Base-by-base conservation (phyloP, 2,329 filamentous ascomycete genomes). In the Aspergillus bombycis region DNA sequence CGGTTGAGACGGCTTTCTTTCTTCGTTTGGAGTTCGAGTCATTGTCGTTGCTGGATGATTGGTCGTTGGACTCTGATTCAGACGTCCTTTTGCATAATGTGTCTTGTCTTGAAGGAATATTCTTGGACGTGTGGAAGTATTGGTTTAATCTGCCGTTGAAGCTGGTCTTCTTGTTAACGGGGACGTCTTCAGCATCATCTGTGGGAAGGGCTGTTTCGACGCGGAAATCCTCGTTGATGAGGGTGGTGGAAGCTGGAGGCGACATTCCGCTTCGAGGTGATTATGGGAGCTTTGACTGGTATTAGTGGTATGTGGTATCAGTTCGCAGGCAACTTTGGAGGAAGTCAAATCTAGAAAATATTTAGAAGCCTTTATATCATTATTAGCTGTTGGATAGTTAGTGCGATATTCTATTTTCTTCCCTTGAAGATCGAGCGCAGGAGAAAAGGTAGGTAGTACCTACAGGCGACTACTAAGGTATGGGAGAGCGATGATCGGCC, bases 111-210 rank as follows among this genome's bases (percentile, higher is more conserved):
- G 61, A 60, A 55, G 60, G 12, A 28, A 43, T 50, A 6, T 57
- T 57, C 26, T 60, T 57, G 36, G 66, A 61, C 0, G 61, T 53
- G 60, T 79, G 75, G 1, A 77, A 64, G 50, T 72, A 80, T 65
- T 74, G 71, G 36, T 74, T 73, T 9, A 80, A 66, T 19, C 63
- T 67, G 16, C 78, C 78, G 50, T 78, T 71, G 63, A 80, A 80
- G 53, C 70, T 77, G 58, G 74, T 74, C 4, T 64, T 64, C 45
- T 70, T 74, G 65, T 77, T 74, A 58, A 78, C 71, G 16, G 76
- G 75, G 10, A 75, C 69, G 57, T 75, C 71, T 1, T 72, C 61
- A 41, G 19, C 1, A 4, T 65, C 55, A 45, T 55, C 60, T 12
- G 10, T 43, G 28, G 28, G 19, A 28, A 52, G 19, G 28, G 21